A percentile compares a stretch with the other conserved stretches of the same genome.
phyloP scores from a whole-genome alignment of 2,329 filamentous ascomycete species.

The Byssochlamys sp. region DNA sequence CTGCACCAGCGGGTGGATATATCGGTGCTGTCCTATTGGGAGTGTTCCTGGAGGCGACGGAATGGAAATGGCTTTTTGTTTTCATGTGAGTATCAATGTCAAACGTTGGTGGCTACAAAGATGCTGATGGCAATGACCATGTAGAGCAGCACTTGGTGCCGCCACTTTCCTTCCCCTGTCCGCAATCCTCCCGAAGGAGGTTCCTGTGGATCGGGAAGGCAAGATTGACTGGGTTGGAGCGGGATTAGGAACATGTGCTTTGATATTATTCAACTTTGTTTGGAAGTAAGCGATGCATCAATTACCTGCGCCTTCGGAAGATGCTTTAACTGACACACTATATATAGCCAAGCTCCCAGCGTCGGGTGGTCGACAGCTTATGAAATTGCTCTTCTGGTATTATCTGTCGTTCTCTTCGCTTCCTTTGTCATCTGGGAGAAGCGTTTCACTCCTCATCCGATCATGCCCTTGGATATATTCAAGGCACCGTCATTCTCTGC shows the following conservation, averaged over 20 bases:
- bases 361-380: constrained; percentile 38
- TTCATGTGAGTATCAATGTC: constrained; percentile 22
- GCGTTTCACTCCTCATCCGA: constrained; percentile 29
- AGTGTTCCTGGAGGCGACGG: constrained; percentile 25
- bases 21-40: constrained; percentile 34
- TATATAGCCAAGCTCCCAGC: constrained; percentile 34
- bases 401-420: constrained; percentile 26
- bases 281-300: constrained; percentile 38
- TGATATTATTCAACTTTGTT: constrained; percentile 42
- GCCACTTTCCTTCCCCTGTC: constrained; percentile 14
- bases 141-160: constrained; percentile 8
- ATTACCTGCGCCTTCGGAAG: neutral
- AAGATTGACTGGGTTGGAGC: constrained; percentile 35
- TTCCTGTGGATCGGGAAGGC: constrained; percentile 28
- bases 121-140: neutral
- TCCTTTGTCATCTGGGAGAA: constrained; percentile 31
- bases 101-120: neutral
- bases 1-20: constrained; percentile 38
- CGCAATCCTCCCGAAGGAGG: constrained; percentile 18
- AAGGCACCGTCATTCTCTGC: constrained; percentile 36
- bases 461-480: constrained; percentile 40
- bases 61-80: constrained; percentile 37
- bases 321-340: neutral
- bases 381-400: constrained; percentile 30
- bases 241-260: constrained; percentile 27